Base-by-base conservation (phyloP, 1,139 yeast species). In the Candida neerlandica region DNA sequence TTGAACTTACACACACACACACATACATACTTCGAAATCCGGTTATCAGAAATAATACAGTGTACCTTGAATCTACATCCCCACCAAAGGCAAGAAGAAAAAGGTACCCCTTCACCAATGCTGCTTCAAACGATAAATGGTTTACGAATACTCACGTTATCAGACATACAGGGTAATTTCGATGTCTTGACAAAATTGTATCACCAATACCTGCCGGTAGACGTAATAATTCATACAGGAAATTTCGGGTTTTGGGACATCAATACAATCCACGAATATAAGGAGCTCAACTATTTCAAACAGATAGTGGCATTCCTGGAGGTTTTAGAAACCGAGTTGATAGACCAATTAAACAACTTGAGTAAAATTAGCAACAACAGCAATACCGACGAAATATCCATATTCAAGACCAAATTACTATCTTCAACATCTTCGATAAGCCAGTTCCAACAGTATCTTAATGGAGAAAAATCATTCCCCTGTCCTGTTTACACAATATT, bases 191-290 rank as follows among this genome's bases (percentile, higher is more conserved):
- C 49, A 3, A 54, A 55, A 19, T 50, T 66, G 18, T 63, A 60
- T 49, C 51, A 60, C 10, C 51, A 54, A 12, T 61, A 64, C 39
- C 34, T 41, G 47, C 56, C 59, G 6, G 51, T 64, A 12, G 67
- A 66, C 35, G 14, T 54, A 27, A 77, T 88, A 32, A 71, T 88
- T 14, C 95, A 87, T 62, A 84, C 91, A 1, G 95, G 95, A 14
- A 86, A 85, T 57, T 87, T 88, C 68, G 96, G 96, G 14, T 86
- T 88, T 62, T 83, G 88, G 70, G 87, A 86, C 59, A 67, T 67
- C 34, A 78, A 77, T 15, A 81, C 89, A 34, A 73, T 86, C n/a
- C 57, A 56, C 18, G 69, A 79, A 6, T 46, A 47, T 53, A 80
- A 85, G 48, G 85, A 81, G 53, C 75, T 80, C 50, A 72, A 75